phyloP scores from a whole-genome alignment of 192 early-diverging fungal species.

The Backusella westeae region DNA sequence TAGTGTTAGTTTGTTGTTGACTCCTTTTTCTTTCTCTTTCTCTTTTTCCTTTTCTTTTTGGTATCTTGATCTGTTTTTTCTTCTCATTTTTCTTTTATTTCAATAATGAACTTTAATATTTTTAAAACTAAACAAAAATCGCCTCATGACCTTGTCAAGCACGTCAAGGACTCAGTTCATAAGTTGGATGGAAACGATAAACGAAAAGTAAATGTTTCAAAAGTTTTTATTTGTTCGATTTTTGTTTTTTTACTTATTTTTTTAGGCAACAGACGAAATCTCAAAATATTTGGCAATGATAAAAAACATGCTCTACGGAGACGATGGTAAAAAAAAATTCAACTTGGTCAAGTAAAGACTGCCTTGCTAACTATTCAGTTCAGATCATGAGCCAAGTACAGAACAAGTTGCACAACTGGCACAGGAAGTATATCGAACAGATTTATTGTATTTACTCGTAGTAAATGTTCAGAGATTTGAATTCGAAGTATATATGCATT shows the following conservation, averaged over 20 bases:
- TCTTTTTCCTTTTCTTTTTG: background rate
- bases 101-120: conserved; percentile 62
- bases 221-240: background rate
- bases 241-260: conserved; percentile 13
- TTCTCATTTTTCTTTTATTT: conserved; percentile 10
- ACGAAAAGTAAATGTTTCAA: conserved; percentile 56
- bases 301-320: conserved; percentile 93
- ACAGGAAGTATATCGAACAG: conserved; percentile 93
- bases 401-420: conserved; percentile 93
- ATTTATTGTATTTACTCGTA: conserved; percentile 88
- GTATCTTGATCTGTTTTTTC: conserved; percentile 12
- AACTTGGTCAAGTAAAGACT: background rate
- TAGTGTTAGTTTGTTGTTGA: background rate
- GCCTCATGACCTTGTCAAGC: conserved; percentile 86
- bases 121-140: conserved; percentile 84
- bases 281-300: conserved; percentile 91
- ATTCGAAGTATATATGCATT: conserved; percentile 69
- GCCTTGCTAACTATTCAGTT: background rate
- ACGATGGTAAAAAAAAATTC: conserved; percentile 69
- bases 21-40: background rate
- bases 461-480: conserved; percentile 90
- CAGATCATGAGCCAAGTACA: conserved; percentile 80
- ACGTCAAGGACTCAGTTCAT: conserved; percentile 80
- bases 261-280: conserved; percentile 94
- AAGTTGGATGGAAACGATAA: conserved; percentile 69